phyloP scores from a whole-genome alignment of 768 basidiomycete genomes.

The Lyophyllum atratum region DNA sequence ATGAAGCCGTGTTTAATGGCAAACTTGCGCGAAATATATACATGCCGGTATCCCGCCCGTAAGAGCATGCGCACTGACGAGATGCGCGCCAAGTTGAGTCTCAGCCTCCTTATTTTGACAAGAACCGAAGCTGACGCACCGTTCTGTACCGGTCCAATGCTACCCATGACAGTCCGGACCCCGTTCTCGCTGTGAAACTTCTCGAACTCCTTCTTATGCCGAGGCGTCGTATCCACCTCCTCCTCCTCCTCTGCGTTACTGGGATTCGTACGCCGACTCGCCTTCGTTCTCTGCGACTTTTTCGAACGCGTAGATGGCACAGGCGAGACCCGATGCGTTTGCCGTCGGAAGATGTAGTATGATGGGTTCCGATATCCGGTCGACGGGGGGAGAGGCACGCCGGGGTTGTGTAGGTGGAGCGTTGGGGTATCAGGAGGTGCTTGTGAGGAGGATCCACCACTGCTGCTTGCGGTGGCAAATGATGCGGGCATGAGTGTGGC shows the following conservation, averaged over 20 bases:
- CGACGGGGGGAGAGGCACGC: constrained; percentile 55
- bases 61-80: constrained; percentile 85
- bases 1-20: constrained; percentile 88
- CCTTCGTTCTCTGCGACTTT: constrained; percentile 42
- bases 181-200: constrained; percentile 91
- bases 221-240: constrained; percentile 53
- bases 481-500: constrained; percentile 23
- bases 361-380: constrained; percentile 70
- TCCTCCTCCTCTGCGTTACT: constrained; percentile 28
- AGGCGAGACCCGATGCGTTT: constrained; percentile 30
- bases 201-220: constrained; percentile 76
- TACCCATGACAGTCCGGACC: constrained; percentile 88
- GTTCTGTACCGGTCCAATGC: constrained; percentile 86
- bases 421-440: constrained; percentile 43
- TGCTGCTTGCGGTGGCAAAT: constrained; percentile 24
- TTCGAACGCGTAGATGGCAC: constrained; percentile 41
- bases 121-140: constrained; percentile 46
- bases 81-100: not conserved
- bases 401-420: constrained; percentile 65
- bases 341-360: constrained; percentile 65
- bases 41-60: constrained; percentile 88
- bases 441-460: constrained; percentile 27
- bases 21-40: constrained; percentile 95
- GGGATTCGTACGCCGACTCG: constrained; percentile 29
- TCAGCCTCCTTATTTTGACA: not conserved